Evolutionary conservation across 441 rosid species (phyloP).

Genomic region (Manihot esculenta): DNA sequence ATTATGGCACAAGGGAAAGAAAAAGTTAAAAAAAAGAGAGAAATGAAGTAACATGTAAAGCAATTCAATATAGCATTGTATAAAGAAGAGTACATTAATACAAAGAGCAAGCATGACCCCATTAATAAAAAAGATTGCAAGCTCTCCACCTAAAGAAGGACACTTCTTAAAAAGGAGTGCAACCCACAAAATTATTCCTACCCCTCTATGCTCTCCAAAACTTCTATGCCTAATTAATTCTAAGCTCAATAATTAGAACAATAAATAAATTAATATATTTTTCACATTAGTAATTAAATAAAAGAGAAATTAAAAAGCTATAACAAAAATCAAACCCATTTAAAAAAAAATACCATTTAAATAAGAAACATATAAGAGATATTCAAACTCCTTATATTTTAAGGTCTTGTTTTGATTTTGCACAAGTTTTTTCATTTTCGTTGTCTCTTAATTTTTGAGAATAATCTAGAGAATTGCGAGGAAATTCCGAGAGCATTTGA

Average conservation of each 20-base stretch:
- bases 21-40: not conserved
- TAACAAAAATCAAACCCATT: slow-evolving; percentile 23
- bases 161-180: slow-evolving; percentile 34
- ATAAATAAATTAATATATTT: slow-evolving; percentile 23
- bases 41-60: not conserved
- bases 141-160: slow-evolving; percentile 13
- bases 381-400: not conserved
- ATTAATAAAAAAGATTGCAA: slow-evolving; percentile 21
- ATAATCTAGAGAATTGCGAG: slow-evolving; percentile 32
- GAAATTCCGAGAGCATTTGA: slow-evolving; percentile 78
- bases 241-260: slow-evolving; percentile 10
- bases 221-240: slow-evolving; percentile 20
- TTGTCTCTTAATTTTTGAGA: slow-evolving; percentile 5
- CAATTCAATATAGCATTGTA: slow-evolving; percentile 17
- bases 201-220: slow-evolving; percentile 22
- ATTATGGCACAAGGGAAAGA: not conserved
- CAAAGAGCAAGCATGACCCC: slow-evolving; percentile 23
- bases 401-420: slow-evolving; percentile 7
- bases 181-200: slow-evolving; percentile 29
- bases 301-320: not conserved
- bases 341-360: slow-evolving; percentile 10
- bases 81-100: slow-evolving; percentile 12
- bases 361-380: not conserved
- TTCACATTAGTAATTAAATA: slow-evolving; percentile 16
- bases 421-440: slow-evolving; percentile 23